Evolutionary conservation across 768 basidiomycete species (phyloP).

Genomic region (Amanita rimosa): DNA sequence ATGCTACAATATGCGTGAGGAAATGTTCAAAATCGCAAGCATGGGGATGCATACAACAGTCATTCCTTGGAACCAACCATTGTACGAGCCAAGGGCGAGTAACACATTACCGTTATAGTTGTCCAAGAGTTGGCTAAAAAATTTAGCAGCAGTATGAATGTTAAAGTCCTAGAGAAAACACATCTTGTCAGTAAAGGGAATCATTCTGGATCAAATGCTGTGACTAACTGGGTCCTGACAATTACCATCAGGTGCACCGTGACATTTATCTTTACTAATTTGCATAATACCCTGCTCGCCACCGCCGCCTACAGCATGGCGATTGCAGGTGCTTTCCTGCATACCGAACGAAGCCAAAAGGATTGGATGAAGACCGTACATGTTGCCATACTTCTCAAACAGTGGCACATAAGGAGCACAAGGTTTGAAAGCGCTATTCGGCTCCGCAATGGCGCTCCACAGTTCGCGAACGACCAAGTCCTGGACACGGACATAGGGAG

Average conservation of each 20-base stretch:
- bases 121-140: conserved; percentile 40
- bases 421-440: conserved; percentile 43
- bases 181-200: background rate
- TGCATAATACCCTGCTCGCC: conserved; percentile 89
- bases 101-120: conserved; percentile 42
- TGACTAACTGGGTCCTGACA: conserved; percentile 33
- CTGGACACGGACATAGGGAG: conserved; percentile 45
- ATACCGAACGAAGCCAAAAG: conserved; percentile 80
- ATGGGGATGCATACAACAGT: conserved; percentile 33
- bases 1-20: conserved; percentile 18
- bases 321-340: conserved; percentile 74
- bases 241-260: conserved; percentile 34
- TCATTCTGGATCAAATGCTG: background rate
- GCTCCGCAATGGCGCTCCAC: conserved; percentile 31
- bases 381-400: conserved; percentile 51
- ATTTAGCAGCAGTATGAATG: conserved; percentile 53
- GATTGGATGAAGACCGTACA: conserved; percentile 52
- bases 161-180: conserved; percentile 46
- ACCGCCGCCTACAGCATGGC: conserved; percentile 52
- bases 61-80: conserved; percentile 55
- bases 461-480: conserved; percentile 41
- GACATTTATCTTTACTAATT: conserved; percentile 70
- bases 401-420: conserved; percentile 38
- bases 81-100: conserved; percentile 57
- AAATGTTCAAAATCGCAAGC: background rate